Evolutionary conservation across 2,329 filamentous ascomycete genomes (phyloP), one percentile per base, ranked within the genome.

Genomic region (Hypoxylon sp.): DNA sequence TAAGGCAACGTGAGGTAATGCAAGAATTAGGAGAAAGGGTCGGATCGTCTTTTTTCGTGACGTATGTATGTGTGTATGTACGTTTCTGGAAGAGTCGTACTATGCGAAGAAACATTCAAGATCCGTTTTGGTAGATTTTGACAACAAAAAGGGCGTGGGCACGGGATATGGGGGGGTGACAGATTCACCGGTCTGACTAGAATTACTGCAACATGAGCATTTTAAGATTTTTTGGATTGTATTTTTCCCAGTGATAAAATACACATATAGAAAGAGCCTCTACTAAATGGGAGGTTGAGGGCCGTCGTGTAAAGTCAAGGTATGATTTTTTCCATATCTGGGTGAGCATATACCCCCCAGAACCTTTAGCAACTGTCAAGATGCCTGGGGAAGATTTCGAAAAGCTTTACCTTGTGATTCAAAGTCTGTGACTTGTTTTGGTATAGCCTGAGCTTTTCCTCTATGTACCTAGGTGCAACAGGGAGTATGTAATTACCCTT

Each of bases 21-120:
- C 24, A 7, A 26, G 24, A 26, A 26, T 26, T 26, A 39, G 7
- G 8, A 17, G 19, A 7, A 19, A 17, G 17, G 34, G n/a, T 6
- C n/a, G n/a, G 37, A 41, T 41, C 37, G 37, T 41, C 32, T 24
- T 28, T 17, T 47, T 17, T 26, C 20, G 44, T 47, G 44, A 47
- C 44, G 44, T 47, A 28, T 26, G 44, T 28, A 47, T 26, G 4
- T 26, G 7, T 26, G 44, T 47, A 28, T 26, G 44, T 28, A 47
- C 24, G 20, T 10, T 46, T 6, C 32, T 46, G 2, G 19, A 5
- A 26, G 20, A 15, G 41, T 46, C 13, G 11, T 13, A 46, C 1
- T 24, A 15, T 20, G 41, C 20, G 20, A 46, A 24, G 20, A 15
- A 46, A 20, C 24, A 11, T 19, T 19, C 10, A 26, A 46, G 41